Conservation (phyloP, 805 yeast genomes). For the Wickerhamiella dianesei region DNA sequence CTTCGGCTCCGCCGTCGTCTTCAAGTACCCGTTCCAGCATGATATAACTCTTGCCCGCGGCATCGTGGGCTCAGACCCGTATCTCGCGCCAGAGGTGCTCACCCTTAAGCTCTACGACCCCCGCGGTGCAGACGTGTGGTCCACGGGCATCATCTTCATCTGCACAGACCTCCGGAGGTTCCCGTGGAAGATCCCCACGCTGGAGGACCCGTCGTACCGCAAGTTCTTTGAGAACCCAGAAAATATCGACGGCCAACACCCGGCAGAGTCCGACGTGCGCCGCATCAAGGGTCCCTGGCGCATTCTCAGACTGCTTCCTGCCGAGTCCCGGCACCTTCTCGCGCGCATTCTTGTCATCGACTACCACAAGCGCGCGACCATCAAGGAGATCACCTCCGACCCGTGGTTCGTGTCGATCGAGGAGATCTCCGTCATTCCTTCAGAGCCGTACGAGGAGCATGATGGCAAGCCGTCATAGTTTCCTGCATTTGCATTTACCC, state of each 20-base stretch:
- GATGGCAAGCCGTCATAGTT: neutral
- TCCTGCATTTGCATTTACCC: neutral
- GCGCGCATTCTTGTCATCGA: slow-evolving; percentile 51
- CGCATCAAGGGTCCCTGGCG: slow-evolving; percentile 56
- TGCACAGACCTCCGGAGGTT: slow-evolving; percentile 78
- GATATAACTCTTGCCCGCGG: slow-evolving; percentile 61
- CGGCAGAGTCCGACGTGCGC: slow-evolving; percentile 15
- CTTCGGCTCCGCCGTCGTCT: slow-evolving; percentile 83
- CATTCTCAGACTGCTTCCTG: slow-evolving; percentile 57
- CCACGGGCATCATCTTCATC: slow-evolving; percentile 79
- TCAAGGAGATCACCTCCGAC: slow-evolving; percentile 43
- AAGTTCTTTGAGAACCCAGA: slow-evolving; percentile 33
- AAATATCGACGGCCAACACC: slow-evolving; percentile 20
- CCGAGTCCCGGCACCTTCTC: slow-evolving; percentile 46
- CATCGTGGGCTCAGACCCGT: slow-evolving; percentile 91
- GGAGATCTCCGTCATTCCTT: slow-evolving; percentile 14
- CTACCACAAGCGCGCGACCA: slow-evolving; percentile 42
- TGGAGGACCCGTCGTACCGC: slow-evolving; percentile 58
- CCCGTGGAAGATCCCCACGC: slow-evolving; percentile 92
- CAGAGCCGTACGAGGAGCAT: neutral
- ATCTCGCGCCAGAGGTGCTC: slow-evolving; percentile 85
- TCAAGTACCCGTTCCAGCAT: slow-evolving; percentile 48
- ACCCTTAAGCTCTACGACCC: slow-evolving; percentile 55
- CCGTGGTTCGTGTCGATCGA: slow-evolving; percentile 47
- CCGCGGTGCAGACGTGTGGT: slow-evolving; percentile 83